phyloP scores from a whole-genome alignment of 2,329 filamentous ascomycete genomes.

The Pseudonectria foliicola region DNA sequence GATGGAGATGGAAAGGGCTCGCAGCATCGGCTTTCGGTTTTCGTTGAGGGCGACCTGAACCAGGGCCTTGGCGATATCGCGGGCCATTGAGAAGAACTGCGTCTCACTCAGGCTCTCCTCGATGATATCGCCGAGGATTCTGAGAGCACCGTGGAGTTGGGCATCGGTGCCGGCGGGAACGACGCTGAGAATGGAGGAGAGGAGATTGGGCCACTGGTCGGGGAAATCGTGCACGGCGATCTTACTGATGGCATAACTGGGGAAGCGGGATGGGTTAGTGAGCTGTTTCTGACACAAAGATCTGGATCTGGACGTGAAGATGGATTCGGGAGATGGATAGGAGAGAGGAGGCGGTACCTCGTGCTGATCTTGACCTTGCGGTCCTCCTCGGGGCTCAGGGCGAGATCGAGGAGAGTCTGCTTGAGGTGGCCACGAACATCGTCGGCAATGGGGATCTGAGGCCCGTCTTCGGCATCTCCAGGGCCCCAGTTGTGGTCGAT shows the following conservation, averaged over 20 bases:
- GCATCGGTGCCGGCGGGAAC: slow-evolving; percentile 69
- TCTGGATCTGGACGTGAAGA: too few species aligned
- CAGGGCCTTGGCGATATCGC: slow-evolving; percentile 75
- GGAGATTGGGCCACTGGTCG: slow-evolving; percentile 85
- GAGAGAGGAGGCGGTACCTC: slow-evolving; percentile 48
- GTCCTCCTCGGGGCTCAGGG: slow-evolving; percentile 65
- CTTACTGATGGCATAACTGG: slow-evolving; percentile 76
- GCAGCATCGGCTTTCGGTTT: slow-evolving; percentile 64
- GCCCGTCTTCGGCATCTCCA: slow-evolving; percentile 59
- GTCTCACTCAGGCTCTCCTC: slow-evolving; percentile 91
- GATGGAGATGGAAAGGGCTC: slow-evolving; percentile 81
- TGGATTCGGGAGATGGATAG: too few species aligned
- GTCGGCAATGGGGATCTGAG: slow-evolving; percentile 61
- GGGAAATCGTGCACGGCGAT: slow-evolving; percentile 92
- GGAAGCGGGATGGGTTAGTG: slow-evolving; percentile 3
- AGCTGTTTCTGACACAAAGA: background rate
- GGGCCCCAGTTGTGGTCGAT: slow-evolving; percentile 79
- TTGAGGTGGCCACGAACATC: slow-evolving; percentile 67
- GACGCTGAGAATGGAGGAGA: slow-evolving; percentile 70
- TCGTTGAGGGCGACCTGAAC: slow-evolving; percentile 76
- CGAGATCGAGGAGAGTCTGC: slow-evolving; percentile 67
- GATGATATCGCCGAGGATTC: slow-evolving; percentile 81
- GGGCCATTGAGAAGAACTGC: slow-evolving; percentile 87
- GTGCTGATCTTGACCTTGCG: slow-evolving; percentile 85
- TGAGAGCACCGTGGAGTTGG: slow-evolving; percentile 82